Base-by-base conservation (phyloP, 2,329 filamentous ascomycete species). In the Fusarium sp. region DNA sequence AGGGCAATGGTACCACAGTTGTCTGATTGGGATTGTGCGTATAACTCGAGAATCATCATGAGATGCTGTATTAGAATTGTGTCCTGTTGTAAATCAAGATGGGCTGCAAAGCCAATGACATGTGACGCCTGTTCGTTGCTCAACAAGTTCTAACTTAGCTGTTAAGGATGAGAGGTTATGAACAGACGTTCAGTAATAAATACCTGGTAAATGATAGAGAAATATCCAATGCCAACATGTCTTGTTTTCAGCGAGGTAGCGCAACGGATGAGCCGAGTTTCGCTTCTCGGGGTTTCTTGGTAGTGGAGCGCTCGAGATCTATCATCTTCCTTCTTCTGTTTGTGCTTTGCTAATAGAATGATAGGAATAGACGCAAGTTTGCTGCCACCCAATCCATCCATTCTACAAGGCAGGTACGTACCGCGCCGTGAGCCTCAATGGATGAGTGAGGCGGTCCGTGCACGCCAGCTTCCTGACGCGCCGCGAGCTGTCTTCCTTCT, bases 391-490 rank as follows among this genome's bases (percentile, higher is more conserved):
- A 38, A 38, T 45, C 42, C 33, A 15, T 27, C 27, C 22, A 54
- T 25, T 55, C 27, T n/a, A 9, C 20, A 35, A 46, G 53, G 20
- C 31, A 56, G n/a, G 36, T 62, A 62, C 50, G 52, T 62, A 55
- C 38, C n/a, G 9, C 29, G 54, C 33, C 36, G 25, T 15, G 54
- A 72, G 65, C 56, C 70, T 63, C 62, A 25, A 36, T 36, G 33
- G 27, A 47, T 17, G 27, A 35, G 42, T 39, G 13, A 35, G 17
- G 50, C 58, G 71, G 71, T 36, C 71, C 71, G 71, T 73, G 71
- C 71, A 65, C 64, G 13, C 45, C 44, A 63, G 68, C 68, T 73
- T 73, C 47, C 52, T 74, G 68, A 73, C 71, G 71, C 71, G 71
- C 71, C 71, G 68, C 71, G 71, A 73, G 71, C 68, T 73, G 60